Percentiles rank a stretch among this genome's conserved stretches.
These are phyloP conservation scores for Nidularia sp. DNA, from an alignment of 768 basidiomycete species.

Conservation along the genomic window DNA sequence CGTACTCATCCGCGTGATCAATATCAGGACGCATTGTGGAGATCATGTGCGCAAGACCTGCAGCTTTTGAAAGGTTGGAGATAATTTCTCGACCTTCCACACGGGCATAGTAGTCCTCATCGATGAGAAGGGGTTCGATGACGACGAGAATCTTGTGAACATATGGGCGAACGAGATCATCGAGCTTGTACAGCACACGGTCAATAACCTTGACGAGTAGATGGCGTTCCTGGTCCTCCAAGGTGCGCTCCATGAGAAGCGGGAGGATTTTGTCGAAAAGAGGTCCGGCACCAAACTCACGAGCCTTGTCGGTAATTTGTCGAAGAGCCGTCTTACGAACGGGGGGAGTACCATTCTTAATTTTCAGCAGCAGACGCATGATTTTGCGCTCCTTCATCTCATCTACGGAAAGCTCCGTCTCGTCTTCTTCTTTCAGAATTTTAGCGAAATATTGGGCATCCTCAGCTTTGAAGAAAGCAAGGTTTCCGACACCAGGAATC, in stretches of 20 bases:
- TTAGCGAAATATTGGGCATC: constrained; percentile 98
- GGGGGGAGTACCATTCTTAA: constrained; percentile 99
- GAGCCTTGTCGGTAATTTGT: constrained; percentile 98
- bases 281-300: constrained; percentile 97
- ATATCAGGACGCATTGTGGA: constrained; percentile 99
- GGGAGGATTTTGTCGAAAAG: constrained; percentile 99
- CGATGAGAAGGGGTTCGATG: constrained; percentile 97
- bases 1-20: constrained; percentile 98
- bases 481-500: constrained; percentile 94
- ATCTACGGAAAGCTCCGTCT: constrained; percentile 86
- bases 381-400: constrained; percentile 99
- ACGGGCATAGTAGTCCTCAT: constrained; percentile 95
- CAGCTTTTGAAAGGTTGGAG: constrained; percentile 96
- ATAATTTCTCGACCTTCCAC: constrained; percentile 99
- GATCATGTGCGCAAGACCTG: constrained; percentile 99
- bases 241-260: constrained; percentile 93
- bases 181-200: constrained; percentile 96
- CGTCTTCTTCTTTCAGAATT: constrained; percentile 93
- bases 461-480: constrained; percentile 98
- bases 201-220: constrained; percentile 98
- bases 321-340: constrained; percentile 96
- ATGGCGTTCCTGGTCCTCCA: constrained; percentile 98
- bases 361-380: constrained; percentile 95
- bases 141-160: constrained; percentile 99
- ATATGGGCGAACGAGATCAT: constrained; percentile 97